Percentiles rank a stretch among this genome's conserved stretches.
Conservation (phyloP, 768 basidiomycete genomes). For the Hirschioporus abietinus region DNA sequence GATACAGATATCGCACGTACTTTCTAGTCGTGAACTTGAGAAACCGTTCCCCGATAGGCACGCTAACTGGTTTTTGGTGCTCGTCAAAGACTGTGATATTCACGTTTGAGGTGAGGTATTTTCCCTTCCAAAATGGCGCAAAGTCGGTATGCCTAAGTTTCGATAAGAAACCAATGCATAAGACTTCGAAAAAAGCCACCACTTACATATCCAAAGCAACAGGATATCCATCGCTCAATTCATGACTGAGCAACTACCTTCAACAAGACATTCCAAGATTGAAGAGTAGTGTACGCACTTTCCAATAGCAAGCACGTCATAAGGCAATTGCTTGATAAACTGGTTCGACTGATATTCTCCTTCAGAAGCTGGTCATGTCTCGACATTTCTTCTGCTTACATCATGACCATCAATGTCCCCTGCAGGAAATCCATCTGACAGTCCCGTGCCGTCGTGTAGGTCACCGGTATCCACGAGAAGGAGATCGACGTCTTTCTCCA, state of each 20-base stretch:
- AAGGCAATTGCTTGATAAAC: slow-evolving; percentile 67
- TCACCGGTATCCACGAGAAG: slow-evolving; percentile 82
- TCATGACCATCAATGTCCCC: slow-evolving; percentile 71
- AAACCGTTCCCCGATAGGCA: slow-evolving; percentile 55
- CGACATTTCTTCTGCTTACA: slow-evolving; percentile 30
- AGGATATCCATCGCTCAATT: slow-evolving; percentile 63
- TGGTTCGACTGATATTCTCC: slow-evolving; percentile 52
- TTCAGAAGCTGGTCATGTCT: slow-evolving; percentile 5
- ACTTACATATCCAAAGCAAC: slow-evolving; percentile 61
- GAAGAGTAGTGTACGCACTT: slow-evolving; percentile 44
- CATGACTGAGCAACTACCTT: slow-evolving; percentile 48
- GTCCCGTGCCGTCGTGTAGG: slow-evolving; percentile 73
- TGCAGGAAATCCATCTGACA: slow-evolving; percentile 68
- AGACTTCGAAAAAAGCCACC: slow-evolving; percentile 13
- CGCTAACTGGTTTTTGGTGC: slow-evolving; percentile 28
- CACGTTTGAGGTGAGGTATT: slow-evolving; percentile 80
- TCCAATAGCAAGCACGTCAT: slow-evolving; percentile 80
- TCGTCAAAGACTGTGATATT: slow-evolving; percentile 67
- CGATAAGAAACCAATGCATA: slow-evolving; percentile 13
- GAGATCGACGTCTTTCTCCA: slow-evolving; percentile 73
- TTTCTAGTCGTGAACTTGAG: slow-evolving; percentile 69
- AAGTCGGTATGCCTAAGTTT: slow-evolving; percentile 55
- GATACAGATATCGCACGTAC: slow-evolving; percentile 33
- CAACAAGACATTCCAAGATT: neutral
- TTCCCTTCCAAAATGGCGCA: slow-evolving; percentile 56